Evolutionary conservation across 2,329 filamentous ascomycete genomes (phyloP).

Genomic region (Aaosphaeria arxii): DNA sequence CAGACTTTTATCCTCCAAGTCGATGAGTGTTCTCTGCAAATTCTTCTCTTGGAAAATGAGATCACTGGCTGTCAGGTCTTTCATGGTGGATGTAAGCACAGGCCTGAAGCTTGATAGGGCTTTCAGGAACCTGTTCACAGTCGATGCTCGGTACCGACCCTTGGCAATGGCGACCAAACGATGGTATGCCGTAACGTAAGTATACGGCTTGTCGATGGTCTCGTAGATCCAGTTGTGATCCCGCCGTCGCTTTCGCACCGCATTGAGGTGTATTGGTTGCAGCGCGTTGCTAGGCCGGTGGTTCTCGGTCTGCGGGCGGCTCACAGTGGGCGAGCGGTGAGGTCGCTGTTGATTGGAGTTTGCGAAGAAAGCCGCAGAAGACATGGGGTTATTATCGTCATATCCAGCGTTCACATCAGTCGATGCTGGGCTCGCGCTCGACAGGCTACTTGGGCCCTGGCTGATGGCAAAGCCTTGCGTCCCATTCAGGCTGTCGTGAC

Average conservation of each 20-base stretch:
- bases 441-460: conserved; percentile 53
- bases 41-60: conserved; percentile 97
- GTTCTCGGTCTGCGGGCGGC: conserved; percentile 22
- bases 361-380: conserved; percentile 32
- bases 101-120: conserved; percentile 86
- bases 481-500: conserved; percentile 33
- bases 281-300: conserved; percentile 26
- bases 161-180: conserved; percentile 78
- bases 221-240: conserved; percentile 87
- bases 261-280: conserved; percentile 30
- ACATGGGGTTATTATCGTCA: conserved; percentile 41
- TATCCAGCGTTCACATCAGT: conserved; percentile 38
- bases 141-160: conserved; percentile 72
- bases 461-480: conserved; percentile 62
- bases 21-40: conserved; percentile 86
- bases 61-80: conserved; percentile 83
- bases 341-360: conserved; percentile 27
- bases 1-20: conserved; percentile 89
- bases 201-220: conserved; percentile 84
- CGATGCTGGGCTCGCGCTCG: conserved; percentile 57
- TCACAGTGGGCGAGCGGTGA: conserved; percentile 25
- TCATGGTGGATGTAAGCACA: conserved; percentile 87
- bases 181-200: conserved; percentile 88
- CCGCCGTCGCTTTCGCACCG: conserved; percentile 50
- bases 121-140: conserved; percentile 79